These are phyloP conservation scores for Prosopis cineraria DNA, from an alignment of 306 rosid species.

Conservation along the genomic window DNA sequence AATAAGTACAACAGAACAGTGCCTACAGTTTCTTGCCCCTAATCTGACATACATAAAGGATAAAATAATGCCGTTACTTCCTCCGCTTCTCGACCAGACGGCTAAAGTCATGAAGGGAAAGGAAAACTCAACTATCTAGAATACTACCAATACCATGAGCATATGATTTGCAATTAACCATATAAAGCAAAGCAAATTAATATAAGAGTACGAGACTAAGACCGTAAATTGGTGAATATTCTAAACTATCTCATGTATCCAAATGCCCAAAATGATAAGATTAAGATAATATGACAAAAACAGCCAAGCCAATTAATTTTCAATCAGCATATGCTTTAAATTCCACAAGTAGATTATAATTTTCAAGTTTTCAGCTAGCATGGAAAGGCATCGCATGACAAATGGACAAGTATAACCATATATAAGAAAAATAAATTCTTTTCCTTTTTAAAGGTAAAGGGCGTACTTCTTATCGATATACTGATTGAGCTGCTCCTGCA, in stretches of 20 bases:
- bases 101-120: not conserved
- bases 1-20: not conserved
- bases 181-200: not conserved
- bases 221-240: not conserved
- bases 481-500: constrained; percentile 77
- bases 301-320: not conserved
- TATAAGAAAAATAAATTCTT: not conserved
- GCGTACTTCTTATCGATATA: constrained; percentile 70
- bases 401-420: not conserved
- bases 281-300: not conserved
- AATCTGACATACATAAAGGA: not conserved
- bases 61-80: not conserved
- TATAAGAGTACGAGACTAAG: not conserved
- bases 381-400: constrained; percentile 8
- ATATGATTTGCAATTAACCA: not conserved
- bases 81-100: not conserved
- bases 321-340: not conserved
- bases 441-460: not conserved
- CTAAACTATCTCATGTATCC: not conserved
- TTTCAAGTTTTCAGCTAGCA: not conserved
- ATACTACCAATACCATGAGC: not conserved
- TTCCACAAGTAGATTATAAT: not conserved
- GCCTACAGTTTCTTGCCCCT: not conserved
- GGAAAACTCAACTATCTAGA: not conserved
- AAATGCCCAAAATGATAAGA: not conserved